Base-by-base conservation (phyloP, 2,329 filamentous ascomycete species). In the Clonostachys solani region DNA sequence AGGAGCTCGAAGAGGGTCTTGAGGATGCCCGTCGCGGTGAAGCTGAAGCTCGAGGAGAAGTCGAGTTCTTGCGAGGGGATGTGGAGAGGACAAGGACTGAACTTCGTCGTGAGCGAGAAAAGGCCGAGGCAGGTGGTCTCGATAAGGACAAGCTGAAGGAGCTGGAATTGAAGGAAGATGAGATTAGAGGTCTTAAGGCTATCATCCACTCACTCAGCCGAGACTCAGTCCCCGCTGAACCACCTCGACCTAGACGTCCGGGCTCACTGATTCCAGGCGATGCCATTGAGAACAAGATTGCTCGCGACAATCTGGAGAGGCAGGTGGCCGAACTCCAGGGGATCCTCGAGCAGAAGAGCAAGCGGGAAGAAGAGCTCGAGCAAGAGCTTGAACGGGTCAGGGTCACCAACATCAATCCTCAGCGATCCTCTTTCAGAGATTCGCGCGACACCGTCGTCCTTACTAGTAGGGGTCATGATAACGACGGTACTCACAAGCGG, bases 191-290 rank as follows among this genome's bases (percentile, higher is more conserved):
- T 42, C 78, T 99, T 54, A 99, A 97, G 68, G 92, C 94, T 40
- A 97, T 99, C 61, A 97, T 99, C 50, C 92, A 97, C 68, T 96
- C 90, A 16, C 76, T 99, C 36, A 96, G 91, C 64, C 80, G 90
- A 51, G 89, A 89, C 55, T 80, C 84, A 12, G 71, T 78, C n/a
- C 73, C 74, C 5, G 67, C 66, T 29, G 40, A 62, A 61, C 51
- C 17, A 33, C 17, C 34, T 33, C 19, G 23, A 5, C 29, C 36
- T n/a, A 36, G 34, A 13, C 37, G 47, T 12, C 47, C 37, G 13
- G 60, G 59, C n/a, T 71, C 70, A 2, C 61, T 71, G 44, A 59
- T 64, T 36, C 62, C 60, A 15, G 55, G 56, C 29, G 50, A 64
- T 58, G 50, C 63, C 15, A 49, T 59, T 12, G 60, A 60, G 37